A percentile compares a stretch with the other conserved stretches of the same genome.
These are phyloP conservation scores for Phytophthora constricta DNA, from an alignment of 352 stramenopile genomes.

Conservation along the genomic window DNA sequence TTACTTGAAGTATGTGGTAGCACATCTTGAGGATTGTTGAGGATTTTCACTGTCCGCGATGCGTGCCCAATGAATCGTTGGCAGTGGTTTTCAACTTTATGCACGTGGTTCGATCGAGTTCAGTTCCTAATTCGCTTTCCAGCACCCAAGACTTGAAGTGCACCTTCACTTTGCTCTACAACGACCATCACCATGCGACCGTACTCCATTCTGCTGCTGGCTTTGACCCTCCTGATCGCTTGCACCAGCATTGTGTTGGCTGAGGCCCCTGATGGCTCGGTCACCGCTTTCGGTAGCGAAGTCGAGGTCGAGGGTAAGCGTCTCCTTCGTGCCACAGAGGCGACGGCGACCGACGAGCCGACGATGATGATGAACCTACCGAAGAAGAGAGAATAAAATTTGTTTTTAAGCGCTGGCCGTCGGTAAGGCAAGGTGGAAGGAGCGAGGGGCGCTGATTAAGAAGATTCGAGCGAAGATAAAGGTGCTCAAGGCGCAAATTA, in stretches of 20 bases:
- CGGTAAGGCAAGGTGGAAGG: no score
- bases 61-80: no score
- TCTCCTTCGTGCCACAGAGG: not conserved
- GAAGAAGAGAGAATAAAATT: not conserved
- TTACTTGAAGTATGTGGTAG: no score
- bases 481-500: not conserved
- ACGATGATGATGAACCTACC: not conserved
- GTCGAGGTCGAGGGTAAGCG: not conserved
- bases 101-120: no score
- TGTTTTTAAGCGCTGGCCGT: no score
- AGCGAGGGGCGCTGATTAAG: no score
- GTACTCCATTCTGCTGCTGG: not conserved
- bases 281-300: not conserved
- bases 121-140: no score
- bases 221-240: not conserved
- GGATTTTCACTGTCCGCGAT: no score
- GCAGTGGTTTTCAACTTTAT: no score
- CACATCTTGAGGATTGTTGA: no score
- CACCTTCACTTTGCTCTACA: no score
- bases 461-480: not conserved
- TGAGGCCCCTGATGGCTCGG: not conserved
- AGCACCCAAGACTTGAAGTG: no score
- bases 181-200: not conserved
- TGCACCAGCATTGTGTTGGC: not conserved
- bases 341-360: not conserved